A percentile compares a stretch with the other conserved stretches of the same genome.
These are phyloP conservation scores for Leccinum barrowsii DNA, from an alignment of 768 basidiomycete genomes.

Conservation along the genomic window DNA sequence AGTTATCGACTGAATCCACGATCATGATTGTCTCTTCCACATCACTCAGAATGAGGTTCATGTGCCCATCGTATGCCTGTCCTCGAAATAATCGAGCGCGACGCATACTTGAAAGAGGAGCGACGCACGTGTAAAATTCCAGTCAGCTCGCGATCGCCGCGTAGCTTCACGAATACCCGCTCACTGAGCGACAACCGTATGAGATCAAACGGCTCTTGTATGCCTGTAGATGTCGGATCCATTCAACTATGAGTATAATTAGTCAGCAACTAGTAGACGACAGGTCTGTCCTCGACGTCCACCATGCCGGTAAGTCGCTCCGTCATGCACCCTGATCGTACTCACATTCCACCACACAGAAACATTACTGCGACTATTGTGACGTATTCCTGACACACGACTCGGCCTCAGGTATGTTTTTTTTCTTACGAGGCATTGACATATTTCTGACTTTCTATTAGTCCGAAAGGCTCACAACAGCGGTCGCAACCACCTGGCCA, in stretches of 20 bases:
- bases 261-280: constrained; percentile 25
- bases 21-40: constrained; percentile 97
- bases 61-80: constrained; percentile 99
- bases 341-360: constrained; percentile 45
- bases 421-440: background rate
- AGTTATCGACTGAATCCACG: constrained; percentile 77
- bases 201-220: constrained; percentile 96
- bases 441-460: constrained; percentile 30
- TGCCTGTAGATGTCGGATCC: constrained; percentile 70
- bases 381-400: constrained; percentile 95
- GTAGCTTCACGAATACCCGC: constrained; percentile 95
- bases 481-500: constrained; percentile 93
- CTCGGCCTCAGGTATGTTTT: constrained; percentile 74
- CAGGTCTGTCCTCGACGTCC: constrained; percentile 21
- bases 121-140: constrained; percentile 85
- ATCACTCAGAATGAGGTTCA: constrained; percentile 97
- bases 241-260: constrained; percentile 37
- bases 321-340: background rate
- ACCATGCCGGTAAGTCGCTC: constrained; percentile 62
- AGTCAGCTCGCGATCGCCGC: constrained; percentile 89
- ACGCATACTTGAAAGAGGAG: background rate
- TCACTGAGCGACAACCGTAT: constrained; percentile 95
- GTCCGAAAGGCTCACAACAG: constrained; percentile 98
- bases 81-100: constrained; percentile 6
- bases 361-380: constrained; percentile 94